Evolutionary conservation across 202 grass and related monocot species (phyloP).

Genomic region (Panicum hallii): DNA sequence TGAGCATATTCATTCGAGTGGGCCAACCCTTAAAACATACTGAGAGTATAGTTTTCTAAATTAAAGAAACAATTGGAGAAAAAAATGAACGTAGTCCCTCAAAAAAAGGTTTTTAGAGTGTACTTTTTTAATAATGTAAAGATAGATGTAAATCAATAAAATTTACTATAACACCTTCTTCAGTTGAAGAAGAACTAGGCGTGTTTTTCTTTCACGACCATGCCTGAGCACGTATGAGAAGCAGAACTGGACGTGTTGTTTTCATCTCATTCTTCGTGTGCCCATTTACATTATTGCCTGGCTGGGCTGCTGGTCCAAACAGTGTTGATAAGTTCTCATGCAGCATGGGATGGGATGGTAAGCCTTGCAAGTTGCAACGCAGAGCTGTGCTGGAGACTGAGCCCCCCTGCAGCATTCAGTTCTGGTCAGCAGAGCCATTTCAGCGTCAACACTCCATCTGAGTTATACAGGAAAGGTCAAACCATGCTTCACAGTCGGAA

Average conservation of each 20-base stretch:
- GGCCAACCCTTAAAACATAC: no score
- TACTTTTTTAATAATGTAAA: not conserved
- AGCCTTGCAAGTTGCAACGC: no score
- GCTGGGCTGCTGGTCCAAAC: not conserved
- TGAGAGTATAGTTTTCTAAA: not conserved
- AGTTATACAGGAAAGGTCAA: constrained; percentile 15
- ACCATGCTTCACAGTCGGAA: no score
- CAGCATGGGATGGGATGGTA: not conserved
- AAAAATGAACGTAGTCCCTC: not conserved
- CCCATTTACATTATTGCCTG: no score
- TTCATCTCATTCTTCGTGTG: no score
- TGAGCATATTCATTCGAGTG: no score
- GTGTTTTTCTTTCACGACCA: no score
- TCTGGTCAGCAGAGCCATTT: not conserved
- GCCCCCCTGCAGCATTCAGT: not conserved
- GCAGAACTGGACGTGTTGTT: no score
- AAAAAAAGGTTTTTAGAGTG: not conserved
- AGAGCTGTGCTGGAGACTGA: not conserved
- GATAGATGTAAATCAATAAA: not conserved
- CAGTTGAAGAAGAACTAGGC: not conserved
- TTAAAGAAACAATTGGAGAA: no score
- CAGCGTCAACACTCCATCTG: not conserved
- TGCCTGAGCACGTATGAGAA: no score
- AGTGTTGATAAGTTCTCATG: not conserved
- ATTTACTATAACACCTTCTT: not conserved